Evolutionary conservation across 169 alveolate genomes (phyloP).

Genomic region (Blepharisma undulans): DNA sequence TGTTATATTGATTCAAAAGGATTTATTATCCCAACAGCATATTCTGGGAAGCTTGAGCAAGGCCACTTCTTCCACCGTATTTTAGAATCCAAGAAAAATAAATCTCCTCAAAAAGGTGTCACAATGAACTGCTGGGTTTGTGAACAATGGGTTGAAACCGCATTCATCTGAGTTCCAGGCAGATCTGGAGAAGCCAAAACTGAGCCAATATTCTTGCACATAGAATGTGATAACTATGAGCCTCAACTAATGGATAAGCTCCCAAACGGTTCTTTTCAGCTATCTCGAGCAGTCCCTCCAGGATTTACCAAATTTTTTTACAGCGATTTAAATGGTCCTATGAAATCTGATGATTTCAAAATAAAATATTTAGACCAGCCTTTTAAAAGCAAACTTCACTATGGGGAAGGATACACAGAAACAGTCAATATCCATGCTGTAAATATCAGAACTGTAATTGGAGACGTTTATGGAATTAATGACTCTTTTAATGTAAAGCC

Average conservation of each 20-base stretch:
- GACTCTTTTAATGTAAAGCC: not conserved
- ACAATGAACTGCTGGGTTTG: constrained; percentile 72
- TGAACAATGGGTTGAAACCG: constrained; percentile 69
- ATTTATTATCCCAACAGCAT: constrained; percentile 48
- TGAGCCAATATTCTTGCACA: constrained; percentile 57
- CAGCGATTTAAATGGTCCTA: not conserved
- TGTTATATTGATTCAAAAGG: constrained; percentile 74
- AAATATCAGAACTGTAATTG: not conserved
- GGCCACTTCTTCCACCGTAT: constrained; percentile 41
- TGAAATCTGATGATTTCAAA: not conserved
- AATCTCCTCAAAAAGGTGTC: not conserved
- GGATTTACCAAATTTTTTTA: constrained; percentile 60
- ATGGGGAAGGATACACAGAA: not conserved
- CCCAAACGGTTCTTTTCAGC: constrained; percentile 22
- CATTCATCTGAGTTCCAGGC: constrained; percentile 54
- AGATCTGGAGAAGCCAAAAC: constrained; percentile 28
- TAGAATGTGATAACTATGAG: constrained; percentile 44
- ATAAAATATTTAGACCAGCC: not conserved
- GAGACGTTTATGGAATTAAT: not conserved
- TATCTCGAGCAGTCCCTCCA: constrained; percentile 78
- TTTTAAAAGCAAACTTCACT: not conserved
- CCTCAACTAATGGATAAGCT: not conserved
- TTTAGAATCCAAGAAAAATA: constrained; percentile 18
- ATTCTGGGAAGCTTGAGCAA: constrained; percentile 37
- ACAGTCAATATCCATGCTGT: not conserved